Percentiles rank a stretch among this genome's conserved stretches.
phyloP scores from a whole-genome alignment of 352 stramenopile genomes.

The Phytophthora pini region DNA sequence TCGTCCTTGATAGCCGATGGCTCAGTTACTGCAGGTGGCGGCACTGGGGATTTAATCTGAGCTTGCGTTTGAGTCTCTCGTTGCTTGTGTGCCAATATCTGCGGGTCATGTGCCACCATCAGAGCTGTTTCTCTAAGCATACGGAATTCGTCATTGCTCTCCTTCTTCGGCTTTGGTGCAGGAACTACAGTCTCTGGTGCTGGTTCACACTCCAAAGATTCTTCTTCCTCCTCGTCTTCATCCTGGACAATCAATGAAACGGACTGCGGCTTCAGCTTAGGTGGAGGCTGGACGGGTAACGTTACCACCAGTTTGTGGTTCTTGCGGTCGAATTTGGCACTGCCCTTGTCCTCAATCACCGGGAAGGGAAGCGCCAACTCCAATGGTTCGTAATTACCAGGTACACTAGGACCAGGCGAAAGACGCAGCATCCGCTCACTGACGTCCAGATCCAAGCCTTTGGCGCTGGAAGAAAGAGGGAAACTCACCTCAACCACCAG shows the following conservation, averaged over 20 bases:
- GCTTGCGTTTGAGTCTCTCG: conserved; percentile 4
- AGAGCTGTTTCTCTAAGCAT: conserved; percentile 70
- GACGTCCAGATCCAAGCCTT: conserved; percentile 74
- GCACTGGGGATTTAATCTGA: neutral
- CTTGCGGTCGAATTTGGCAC: conserved; percentile 88
- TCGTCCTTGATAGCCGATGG: conserved; percentile 25
- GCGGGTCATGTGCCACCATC: conserved; percentile 73
- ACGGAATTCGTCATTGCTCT: conserved; percentile 53
- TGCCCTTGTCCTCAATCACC: conserved; percentile 79
- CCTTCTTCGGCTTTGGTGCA: conserved; percentile 16
- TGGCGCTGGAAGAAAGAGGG: conserved; percentile 59
- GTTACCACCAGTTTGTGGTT: conserved; percentile 75
- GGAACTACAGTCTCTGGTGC: neutral
- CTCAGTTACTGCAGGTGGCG: conserved; percentile 13
- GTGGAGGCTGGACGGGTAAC: conserved; percentile 74
- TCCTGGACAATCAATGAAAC: conserved; percentile 49
- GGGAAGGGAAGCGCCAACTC: conserved; percentile 73
- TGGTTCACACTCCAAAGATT: conserved; percentile 7
- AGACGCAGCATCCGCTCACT: conserved; percentile 59
- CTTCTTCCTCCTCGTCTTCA: conserved; percentile 42
- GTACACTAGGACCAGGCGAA: conserved; percentile 11
- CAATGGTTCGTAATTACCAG: conserved; percentile 56
- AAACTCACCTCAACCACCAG: conserved; percentile 73
- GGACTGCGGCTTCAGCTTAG: conserved; percentile 30
- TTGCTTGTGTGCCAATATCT: conserved; percentile 28